Percentiles rank a stretch among this genome's conserved stretches.
Evolutionary conservation across 73 alveolate genomes (phyloP).

Genomic region (Symbiodinium pilosum): DNA sequence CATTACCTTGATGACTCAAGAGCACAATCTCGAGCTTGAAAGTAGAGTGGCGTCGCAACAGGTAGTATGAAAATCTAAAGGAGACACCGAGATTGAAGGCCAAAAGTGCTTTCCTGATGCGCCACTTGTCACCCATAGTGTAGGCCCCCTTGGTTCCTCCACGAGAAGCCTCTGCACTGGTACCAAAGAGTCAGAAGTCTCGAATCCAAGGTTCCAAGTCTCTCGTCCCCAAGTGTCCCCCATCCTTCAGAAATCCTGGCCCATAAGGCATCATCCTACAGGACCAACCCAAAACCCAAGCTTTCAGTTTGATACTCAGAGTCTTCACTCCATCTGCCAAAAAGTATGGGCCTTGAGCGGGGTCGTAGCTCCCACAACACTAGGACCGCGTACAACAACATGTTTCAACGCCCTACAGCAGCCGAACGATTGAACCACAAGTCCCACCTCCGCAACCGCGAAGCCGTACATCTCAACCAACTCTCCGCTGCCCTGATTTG

Average conservation of each 20-base stretch:
- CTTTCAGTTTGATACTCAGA: background rate
- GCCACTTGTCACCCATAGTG: too few relatives aligned
- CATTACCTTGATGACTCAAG: too few relatives aligned
- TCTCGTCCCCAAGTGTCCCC: too few relatives aligned
- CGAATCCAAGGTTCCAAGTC: too few relatives aligned
- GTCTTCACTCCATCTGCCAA: background rate
- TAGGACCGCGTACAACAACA: background rate
- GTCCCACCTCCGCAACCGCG: slow-evolving; percentile 8
- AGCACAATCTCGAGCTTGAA: too few relatives aligned
- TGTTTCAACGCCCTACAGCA: background rate
- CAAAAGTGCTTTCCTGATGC: too few relatives aligned
- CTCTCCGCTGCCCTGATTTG: slow-evolving; percentile 24
- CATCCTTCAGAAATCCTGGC: background rate
- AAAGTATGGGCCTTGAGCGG: background rate
- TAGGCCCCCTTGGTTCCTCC: too few relatives aligned
- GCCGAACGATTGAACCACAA: background rate
- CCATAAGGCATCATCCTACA: background rate
- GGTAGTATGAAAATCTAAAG: too few relatives aligned
- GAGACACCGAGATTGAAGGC: too few relatives aligned
- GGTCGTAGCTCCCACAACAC: background rate
- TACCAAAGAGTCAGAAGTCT: too few relatives aligned
- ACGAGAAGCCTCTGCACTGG: too few relatives aligned
- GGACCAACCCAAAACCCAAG: background rate
- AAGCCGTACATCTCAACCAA: slow-evolving; percentile 4
- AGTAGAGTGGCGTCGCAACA: too few relatives aligned